These are phyloP conservation scores for Trichocladium uniseriatum DNA, from an alignment of 495 filamentous ascomycete species.

Conservation along the genomic window DNA sequence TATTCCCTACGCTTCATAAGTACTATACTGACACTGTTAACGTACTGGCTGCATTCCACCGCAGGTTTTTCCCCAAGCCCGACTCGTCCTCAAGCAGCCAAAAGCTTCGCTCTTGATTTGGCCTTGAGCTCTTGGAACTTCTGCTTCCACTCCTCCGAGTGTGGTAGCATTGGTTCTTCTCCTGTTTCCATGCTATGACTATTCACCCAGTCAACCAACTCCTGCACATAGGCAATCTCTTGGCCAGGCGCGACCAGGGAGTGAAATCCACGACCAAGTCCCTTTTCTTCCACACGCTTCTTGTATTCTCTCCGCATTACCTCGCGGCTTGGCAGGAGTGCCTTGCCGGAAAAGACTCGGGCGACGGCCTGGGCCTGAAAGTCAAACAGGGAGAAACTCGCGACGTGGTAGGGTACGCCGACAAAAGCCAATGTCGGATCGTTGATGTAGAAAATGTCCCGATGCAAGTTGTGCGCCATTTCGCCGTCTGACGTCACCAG, in stretches of 20 bases:
- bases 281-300: slow-evolving; percentile 34
- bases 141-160: slow-evolving; percentile 36
- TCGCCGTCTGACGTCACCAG: slow-evolving; percentile 53
- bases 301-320: slow-evolving; percentile 47
- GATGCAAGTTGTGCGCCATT: slow-evolving; percentile 58
- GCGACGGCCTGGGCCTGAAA: slow-evolving; percentile 54
- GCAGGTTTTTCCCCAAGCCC: background rate
- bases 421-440: slow-evolving; percentile 55
- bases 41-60: too few relatives aligned
- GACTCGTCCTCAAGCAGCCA: too few relatives aligned
- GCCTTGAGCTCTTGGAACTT: slow-evolving; percentile 13
- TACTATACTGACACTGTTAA: too few relatives aligned
- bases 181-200: slow-evolving; percentile 20
- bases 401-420: slow-evolving; percentile 50
- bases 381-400: slow-evolving; percentile 57
- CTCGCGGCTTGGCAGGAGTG: slow-evolving; percentile 36
- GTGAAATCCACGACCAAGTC: slow-evolving; percentile 46
- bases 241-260: slow-evolving; percentile 35
- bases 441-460: slow-evolving; percentile 58
- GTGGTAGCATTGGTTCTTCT: slow-evolving; percentile 31
- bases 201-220: slow-evolving; percentile 48
- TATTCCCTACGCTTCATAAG: too few relatives aligned
- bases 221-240: slow-evolving; percentile 47
- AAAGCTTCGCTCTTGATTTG: slow-evolving; percentile 8
- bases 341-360: slow-evolving; percentile 46